These are phyloP conservation scores for Escovopsis sp. DNA, from an alignment of 2,329 filamentous ascomycete species.

Conservation along the genomic window DNA sequence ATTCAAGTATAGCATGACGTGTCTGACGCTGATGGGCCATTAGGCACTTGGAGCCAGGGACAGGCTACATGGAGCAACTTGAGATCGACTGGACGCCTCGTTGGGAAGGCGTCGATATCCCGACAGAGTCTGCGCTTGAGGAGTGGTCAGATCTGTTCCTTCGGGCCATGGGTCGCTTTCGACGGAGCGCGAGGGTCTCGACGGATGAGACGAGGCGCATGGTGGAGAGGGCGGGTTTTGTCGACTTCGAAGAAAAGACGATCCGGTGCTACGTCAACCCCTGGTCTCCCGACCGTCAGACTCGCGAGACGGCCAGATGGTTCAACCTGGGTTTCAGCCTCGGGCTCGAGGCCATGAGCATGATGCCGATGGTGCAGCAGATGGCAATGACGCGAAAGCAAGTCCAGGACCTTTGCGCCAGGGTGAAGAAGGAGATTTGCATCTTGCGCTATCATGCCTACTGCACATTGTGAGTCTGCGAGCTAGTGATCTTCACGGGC, in stretches of 20 bases:
- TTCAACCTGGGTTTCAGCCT: constrained; percentile 67
- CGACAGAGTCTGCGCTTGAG: constrained; percentile 38
- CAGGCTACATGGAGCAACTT: constrained; percentile 69
- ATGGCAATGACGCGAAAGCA: constrained; percentile 35
- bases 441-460: constrained; percentile 54
- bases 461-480: constrained; percentile 56
- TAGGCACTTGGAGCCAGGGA: constrained; percentile 62
- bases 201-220: constrained; percentile 34
- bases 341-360: constrained; percentile 55
- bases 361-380: constrained; percentile 51
- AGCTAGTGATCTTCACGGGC: neutral
- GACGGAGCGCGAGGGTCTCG: constrained; percentile 48
- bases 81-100: constrained; percentile 74
- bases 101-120: constrained; percentile 50
- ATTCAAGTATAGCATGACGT: neutral
- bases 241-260: constrained; percentile 57
- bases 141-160: constrained; percentile 57
- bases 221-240: constrained; percentile 59
- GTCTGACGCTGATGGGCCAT: neutral
- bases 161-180: constrained; percentile 48
- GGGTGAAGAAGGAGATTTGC: constrained; percentile 54
- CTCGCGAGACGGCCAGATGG: constrained; percentile 60
- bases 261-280: constrained; percentile 59
- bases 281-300: constrained; percentile 49
- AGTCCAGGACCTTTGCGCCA: constrained; percentile 44